phyloP scores from a whole-genome alignment of 2,329 filamentous ascomycete species.

The Sarocladiaceae sp. region DNA sequence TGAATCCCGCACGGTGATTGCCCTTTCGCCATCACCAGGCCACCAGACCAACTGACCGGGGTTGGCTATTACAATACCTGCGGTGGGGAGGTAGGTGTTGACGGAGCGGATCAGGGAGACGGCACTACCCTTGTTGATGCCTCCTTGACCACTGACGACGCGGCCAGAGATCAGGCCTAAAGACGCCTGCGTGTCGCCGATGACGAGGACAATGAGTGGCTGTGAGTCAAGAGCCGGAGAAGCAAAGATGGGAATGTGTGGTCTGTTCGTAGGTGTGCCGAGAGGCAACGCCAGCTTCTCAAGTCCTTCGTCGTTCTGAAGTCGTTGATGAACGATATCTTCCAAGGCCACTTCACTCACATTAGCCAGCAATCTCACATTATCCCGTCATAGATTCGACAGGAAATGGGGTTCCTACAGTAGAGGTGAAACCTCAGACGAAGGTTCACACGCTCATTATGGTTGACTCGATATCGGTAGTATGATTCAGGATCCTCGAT shows the following conservation, averaged over 20 bases:
- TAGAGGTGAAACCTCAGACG: slow-evolving; percentile 70
- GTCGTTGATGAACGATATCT: slow-evolving; percentile 53
- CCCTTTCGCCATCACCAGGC: too few relatives aligned
- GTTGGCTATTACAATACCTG: slow-evolving; percentile 69
- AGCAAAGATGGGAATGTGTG: slow-evolving; percentile 63
- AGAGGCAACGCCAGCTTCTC: slow-evolving; percentile 56
- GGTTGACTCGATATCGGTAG: slow-evolving; percentile 69
- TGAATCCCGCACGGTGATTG: slow-evolving; percentile 53
- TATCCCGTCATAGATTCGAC: background rate
- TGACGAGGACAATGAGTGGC: slow-evolving; percentile 62
- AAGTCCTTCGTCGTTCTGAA: slow-evolving; percentile 52
- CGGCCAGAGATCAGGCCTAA: slow-evolving; percentile 71
- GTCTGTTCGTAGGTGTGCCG: slow-evolving; percentile 35
- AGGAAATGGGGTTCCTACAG: slow-evolving; percentile 36
- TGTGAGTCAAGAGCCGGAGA: slow-evolving; percentile 45
- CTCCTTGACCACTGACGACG: slow-evolving; percentile 54
- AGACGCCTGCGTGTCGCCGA: slow-evolving; percentile 67
- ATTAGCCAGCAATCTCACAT: background rate
- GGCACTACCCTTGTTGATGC: slow-evolving; percentile 64
- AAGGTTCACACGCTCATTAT: slow-evolving; percentile 71
- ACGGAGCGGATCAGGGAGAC: slow-evolving; percentile 54
- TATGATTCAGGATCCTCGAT: slow-evolving; percentile 60
- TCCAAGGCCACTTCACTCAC: slow-evolving; percentile 51
- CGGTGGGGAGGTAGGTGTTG: slow-evolving; percentile 25
- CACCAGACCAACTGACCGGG: slow-evolving; percentile 73